Conservation (phyloP, 2,329 filamentous ascomycete genomes). For the Claviceps quebecensis region DNA sequence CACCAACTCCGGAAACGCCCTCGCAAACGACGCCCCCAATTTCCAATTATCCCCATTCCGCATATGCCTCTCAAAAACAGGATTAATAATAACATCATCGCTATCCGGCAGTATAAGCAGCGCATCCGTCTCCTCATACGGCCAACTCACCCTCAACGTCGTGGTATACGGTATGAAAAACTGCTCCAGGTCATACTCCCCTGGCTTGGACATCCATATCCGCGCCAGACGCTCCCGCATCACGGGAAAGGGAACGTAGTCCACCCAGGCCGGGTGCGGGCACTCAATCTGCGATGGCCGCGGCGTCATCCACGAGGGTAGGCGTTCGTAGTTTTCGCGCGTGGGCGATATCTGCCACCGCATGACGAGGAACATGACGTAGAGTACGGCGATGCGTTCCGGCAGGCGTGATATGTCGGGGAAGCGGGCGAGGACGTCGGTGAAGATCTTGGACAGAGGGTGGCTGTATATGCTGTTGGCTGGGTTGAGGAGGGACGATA, state of each 20-base stretch:
- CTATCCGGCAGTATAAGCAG: conserved; percentile 43
- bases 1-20: conserved; percentile 41
- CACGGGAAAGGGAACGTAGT: conserved; percentile 64
- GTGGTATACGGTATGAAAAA: conserved; percentile 75
- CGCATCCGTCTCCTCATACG: conserved; percentile 59
- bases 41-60: conserved; percentile 69
- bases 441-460: conserved; percentile 71
- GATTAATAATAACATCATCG: conserved; percentile 66
- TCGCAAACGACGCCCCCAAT: conserved; percentile 54
- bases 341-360: conserved; percentile 74
- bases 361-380: conserved; percentile 78
- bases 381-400: conserved; percentile 69
- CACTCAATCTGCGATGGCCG: conserved; percentile 49
- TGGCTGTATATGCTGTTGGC: conserved; percentile 49
- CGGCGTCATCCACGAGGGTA: conserved; percentile 62
- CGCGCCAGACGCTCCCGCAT: conserved; percentile 56
- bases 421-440: conserved; percentile 73
- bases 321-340: conserved; percentile 60
- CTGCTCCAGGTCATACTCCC: conserved; percentile 54
- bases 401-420: conserved; percentile 65
- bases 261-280: conserved; percentile 68
- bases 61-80: conserved; percentile 72
- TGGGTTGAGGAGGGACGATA: conserved; percentile 65
- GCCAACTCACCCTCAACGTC: conserved; percentile 70
- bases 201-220: conserved; percentile 30